Base-by-base conservation (phyloP, 805 yeast species). In the Nakazawaea holstii region DNA sequence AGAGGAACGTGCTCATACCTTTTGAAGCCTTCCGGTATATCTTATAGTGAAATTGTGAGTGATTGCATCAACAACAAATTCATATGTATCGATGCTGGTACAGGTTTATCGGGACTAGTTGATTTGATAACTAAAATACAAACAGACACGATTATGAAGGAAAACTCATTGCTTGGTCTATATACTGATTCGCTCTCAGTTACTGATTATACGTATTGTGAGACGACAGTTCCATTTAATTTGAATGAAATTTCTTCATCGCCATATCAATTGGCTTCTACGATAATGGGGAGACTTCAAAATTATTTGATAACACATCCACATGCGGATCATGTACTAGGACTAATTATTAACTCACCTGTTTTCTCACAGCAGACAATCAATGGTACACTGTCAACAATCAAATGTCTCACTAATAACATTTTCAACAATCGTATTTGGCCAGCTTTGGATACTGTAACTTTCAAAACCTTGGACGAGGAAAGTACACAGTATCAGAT, bases 271-370 rank as follows among this genome's bases (percentile, higher is more conserved):
- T 33, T 53, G 4, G 52, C 58, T 31, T 30, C 45, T 8, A 45
- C 24, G 4, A 43, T 80, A 5, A 61, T 71, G 29, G 62, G 64
- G 5, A 52, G 61, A 6, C 59, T 82, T 2, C 58, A 65, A 7
- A 67, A 67, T 30, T 79, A 74, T 52, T 66, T 83, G 41, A 74
- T 90, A 27, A 79, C 96, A 0, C 97, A 90, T 62, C 79, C 92
- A 0, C 97, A 90, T 63, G 59, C 90, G 44, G 97, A 90, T 61
- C 97, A 90, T 60, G 70, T 88, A 11, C 60, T 76, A 8, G 87
- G 84, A 0, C 59, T 90, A 41, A 78, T 83, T 0, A 65, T 90
- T 45, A 89, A 89, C 58, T 78, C 91, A 2, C 87, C 96, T 0
- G 70, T 74, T 13, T 72, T 77, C 53, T 50, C n/a, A 5, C 54